Conservation (phyloP, 2,329 filamentous ascomycete genomes). For the Thermoascus crustaceus region DNA sequence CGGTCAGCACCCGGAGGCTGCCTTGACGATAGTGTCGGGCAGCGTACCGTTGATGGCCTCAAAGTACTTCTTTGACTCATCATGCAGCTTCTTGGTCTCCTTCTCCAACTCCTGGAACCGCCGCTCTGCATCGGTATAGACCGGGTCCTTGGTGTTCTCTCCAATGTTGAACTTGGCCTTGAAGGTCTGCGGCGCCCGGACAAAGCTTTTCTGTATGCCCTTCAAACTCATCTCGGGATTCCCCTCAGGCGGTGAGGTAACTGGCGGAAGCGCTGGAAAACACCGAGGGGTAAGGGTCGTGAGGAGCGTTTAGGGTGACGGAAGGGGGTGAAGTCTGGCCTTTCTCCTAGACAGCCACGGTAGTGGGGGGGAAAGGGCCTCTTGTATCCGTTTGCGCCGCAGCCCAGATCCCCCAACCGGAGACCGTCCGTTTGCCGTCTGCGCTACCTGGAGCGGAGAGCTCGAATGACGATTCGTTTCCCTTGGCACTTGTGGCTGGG, state of each 20-base stretch:
- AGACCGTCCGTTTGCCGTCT: not conserved
- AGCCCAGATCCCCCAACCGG: no score
- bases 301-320: not conserved
- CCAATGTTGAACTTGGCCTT: constrained; percentile 91
- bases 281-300: not conserved
- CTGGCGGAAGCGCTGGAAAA: no score
- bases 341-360: not conserved
- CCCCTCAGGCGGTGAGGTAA: not conserved
- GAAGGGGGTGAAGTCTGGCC: not conserved
- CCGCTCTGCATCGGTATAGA: constrained; percentile 90
- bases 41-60: constrained; percentile 77
- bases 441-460: constrained; percentile 1
- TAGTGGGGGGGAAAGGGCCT: constrained; percentile 10
- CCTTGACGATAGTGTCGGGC: not conserved
- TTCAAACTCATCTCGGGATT: constrained; percentile 77
- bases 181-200: constrained; percentile 84
- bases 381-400: constrained; percentile 6
- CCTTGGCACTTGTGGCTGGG: constrained; percentile 16
- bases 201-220: constrained; percentile 84
- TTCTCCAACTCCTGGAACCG: constrained; percentile 89
- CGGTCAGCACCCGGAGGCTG: constrained; percentile 4
- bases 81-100: constrained; percentile 93
- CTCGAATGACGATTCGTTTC: constrained; percentile 6
- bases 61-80: constrained; percentile 96
- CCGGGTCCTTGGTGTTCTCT: constrained; percentile 86